Percentiles rank a stretch among this genome's conserved stretches.
phyloP scores from a whole-genome alignment of 306 rosid species.

The Nissolia schottii region DNA sequence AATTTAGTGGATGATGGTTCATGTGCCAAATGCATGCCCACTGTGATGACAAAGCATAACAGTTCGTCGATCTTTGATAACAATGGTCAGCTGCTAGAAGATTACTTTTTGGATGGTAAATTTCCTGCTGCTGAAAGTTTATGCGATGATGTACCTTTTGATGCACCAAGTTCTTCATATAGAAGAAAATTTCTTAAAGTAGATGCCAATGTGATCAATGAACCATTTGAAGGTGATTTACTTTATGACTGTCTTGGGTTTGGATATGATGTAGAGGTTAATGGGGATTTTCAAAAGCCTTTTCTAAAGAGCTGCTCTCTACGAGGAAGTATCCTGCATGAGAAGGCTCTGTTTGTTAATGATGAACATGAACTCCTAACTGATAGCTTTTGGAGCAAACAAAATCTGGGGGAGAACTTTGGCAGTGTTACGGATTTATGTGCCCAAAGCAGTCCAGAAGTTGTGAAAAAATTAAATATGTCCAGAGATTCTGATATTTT shows the following conservation, averaged over 20 bases:
- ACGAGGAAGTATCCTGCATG: constrained; percentile 30
- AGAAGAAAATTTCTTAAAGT: constrained; percentile 38
- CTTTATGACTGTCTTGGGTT: constrained; percentile 29
- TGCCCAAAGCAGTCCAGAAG: constrained; percentile 29
- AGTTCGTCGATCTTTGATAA: constrained; percentile 26
- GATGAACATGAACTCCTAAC: constrained; percentile 31
- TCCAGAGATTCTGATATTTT: constrained; percentile 37
- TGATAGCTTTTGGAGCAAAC: constrained; percentile 41
- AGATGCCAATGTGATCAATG: constrained; percentile 25
- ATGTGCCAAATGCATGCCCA: constrained; percentile 34
- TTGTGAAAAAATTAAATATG: constrained; percentile 24
- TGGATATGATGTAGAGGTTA: constrained; percentile 28
- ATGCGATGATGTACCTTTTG: constrained; percentile 29
- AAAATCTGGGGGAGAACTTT: constrained; percentile 25
- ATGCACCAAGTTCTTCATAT: constrained; percentile 37
- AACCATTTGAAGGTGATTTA: constrained; percentile 31
- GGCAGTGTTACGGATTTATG: constrained; percentile 23
- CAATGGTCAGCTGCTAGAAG: constrained; percentile 29
- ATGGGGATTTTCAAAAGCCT: constrained; percentile 42
- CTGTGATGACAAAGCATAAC: constrained; percentile 24
- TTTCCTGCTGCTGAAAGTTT: constrained; percentile 29
- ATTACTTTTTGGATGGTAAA: constrained; percentile 33
- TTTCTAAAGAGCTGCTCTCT: constrained; percentile 58
- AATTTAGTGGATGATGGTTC: constrained; percentile 42
- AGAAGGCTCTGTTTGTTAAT: constrained; percentile 42